phyloP scores from a whole-genome alignment of 768 basidiomycete genomes.

The Omphalotus guepiniiformis region DNA sequence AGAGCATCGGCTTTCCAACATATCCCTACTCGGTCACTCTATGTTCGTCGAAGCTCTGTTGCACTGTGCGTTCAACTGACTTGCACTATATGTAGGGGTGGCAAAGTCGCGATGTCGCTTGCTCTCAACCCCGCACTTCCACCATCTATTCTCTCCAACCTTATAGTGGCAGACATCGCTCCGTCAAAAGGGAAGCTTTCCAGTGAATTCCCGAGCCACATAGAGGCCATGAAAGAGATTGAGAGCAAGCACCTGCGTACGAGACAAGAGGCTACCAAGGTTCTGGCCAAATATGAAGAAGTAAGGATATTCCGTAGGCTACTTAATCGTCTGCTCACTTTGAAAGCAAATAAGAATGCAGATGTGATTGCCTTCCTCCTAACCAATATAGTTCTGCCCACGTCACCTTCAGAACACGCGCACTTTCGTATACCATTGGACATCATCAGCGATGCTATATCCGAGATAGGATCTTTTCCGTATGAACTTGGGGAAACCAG shows the following conservation, averaged over 20 bases:
- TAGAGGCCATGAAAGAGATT: conserved; percentile 45
- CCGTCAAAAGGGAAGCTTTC: conserved; percentile 47
- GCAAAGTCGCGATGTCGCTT: conserved; percentile 59
- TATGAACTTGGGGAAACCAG: conserved; percentile 50
- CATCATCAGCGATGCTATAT: conserved; percentile 57
- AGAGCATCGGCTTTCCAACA: conserved; percentile 46
- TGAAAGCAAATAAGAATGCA: too few relatives aligned
- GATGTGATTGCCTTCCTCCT: conserved; percentile 77
- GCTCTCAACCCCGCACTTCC: conserved; percentile 34
- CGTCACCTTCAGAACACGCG: conserved; percentile 27
- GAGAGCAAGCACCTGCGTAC: conserved; percentile 2
- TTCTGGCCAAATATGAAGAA: conserved; percentile 6
- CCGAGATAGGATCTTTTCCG: conserved; percentile 75
- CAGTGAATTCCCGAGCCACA: conserved; percentile 50
- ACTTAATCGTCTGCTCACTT: neutral
- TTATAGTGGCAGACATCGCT: conserved; percentile 66
- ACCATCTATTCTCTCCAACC: conserved; percentile 30
- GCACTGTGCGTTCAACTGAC: conserved; percentile 3
- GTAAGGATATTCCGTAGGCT: neutral
- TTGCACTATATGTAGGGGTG: conserved; percentile 45
- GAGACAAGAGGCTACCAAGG: conserved; percentile 1
- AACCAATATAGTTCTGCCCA: conserved; percentile 64
- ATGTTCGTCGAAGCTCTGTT: conserved; percentile 51
- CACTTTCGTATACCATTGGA: conserved; percentile 73
- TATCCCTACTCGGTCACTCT: conserved; percentile 84